Percentiles rank a stretch among this genome's conserved stretches.
Evolutionary conservation across 208 protist species (phyloP).

Genomic region (Balamuthia mandrillaris): DNA sequence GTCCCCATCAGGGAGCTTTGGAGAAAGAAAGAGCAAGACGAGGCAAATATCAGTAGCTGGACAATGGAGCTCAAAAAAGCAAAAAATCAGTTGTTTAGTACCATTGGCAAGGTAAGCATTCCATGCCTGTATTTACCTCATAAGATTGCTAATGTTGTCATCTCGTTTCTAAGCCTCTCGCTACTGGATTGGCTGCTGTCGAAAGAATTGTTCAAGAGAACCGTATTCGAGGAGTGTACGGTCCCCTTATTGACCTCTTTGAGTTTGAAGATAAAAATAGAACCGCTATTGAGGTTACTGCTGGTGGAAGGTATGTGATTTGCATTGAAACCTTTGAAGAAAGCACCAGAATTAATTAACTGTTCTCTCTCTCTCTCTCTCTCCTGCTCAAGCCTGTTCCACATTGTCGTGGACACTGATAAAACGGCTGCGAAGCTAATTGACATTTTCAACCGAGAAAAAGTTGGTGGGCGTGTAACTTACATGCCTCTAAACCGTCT

Average conservation of each 20-base stretch:
- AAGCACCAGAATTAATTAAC: no score
- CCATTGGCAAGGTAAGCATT: no score
- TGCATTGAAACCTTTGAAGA: no score
- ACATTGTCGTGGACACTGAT: slow-evolving; percentile 96
- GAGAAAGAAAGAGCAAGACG: no score
- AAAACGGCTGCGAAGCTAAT: slow-evolving; percentile 81
- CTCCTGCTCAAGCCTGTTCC: no score
- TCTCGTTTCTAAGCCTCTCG: neutral
- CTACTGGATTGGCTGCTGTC: slow-evolving; percentile 42
- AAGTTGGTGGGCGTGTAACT: slow-evolving; percentile 88
- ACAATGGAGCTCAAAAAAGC: no score
- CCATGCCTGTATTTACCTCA: no score
- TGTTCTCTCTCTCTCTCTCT: no score
- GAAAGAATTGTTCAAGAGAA: slow-evolving; percentile 38
- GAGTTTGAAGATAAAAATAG: slow-evolving; percentile 53
- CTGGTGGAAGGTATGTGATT: slow-evolving; percentile 83
- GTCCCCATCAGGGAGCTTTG: no score
- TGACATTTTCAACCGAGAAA: slow-evolving; percentile 82
- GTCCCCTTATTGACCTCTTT: slow-evolving; percentile 93
- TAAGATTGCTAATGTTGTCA: no score
- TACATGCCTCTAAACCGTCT: slow-evolving; percentile 95
- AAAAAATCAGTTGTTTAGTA: no score
- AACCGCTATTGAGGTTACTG: slow-evolving; percentile 89
- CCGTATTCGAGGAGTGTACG: slow-evolving; percentile 81
- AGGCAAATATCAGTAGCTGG: no score